Conservation (phyloP, 257 asterid genomes). For the Solanum tarapatanum region DNA sequence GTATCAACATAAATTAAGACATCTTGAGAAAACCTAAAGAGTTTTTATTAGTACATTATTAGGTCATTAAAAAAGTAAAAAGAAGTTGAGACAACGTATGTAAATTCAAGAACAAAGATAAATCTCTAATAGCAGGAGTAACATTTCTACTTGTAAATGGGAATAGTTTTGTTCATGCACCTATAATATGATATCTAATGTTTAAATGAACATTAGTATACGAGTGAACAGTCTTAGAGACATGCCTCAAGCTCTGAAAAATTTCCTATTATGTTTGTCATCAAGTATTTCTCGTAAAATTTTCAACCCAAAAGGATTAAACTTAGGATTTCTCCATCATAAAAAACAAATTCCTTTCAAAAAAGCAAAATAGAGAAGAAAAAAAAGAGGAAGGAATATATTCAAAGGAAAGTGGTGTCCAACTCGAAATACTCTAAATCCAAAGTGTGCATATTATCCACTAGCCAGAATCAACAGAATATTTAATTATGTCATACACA, state of each 20-base stretch:
- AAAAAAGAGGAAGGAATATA: background rate
- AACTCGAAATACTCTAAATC: conserved; percentile 1
- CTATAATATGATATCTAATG: background rate
- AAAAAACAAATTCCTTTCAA: background rate
- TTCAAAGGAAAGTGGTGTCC: conserved; percentile 4
- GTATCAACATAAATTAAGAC: background rate
- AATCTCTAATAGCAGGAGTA: background rate
- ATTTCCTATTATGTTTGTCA: no score
- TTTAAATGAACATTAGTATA: background rate
- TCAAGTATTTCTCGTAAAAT: no score
- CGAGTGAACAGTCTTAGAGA: no score
- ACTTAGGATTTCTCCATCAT: background rate
- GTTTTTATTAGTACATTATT: background rate
- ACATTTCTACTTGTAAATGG: background rate
- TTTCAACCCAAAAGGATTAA: background rate
- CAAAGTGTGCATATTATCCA: background rate
- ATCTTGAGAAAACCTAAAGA: background rate
- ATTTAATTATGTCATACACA: background rate
- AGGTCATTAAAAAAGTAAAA: background rate
- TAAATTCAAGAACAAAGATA: background rate
- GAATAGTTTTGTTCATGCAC: background rate
- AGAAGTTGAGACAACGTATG: background rate
- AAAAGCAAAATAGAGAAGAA: background rate
- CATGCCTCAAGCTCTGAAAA: no score
- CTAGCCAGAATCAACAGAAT: background rate